phyloP scores from a whole-genome alignment of 805 yeast species.

The Blastobotrys attinorum region DNA sequence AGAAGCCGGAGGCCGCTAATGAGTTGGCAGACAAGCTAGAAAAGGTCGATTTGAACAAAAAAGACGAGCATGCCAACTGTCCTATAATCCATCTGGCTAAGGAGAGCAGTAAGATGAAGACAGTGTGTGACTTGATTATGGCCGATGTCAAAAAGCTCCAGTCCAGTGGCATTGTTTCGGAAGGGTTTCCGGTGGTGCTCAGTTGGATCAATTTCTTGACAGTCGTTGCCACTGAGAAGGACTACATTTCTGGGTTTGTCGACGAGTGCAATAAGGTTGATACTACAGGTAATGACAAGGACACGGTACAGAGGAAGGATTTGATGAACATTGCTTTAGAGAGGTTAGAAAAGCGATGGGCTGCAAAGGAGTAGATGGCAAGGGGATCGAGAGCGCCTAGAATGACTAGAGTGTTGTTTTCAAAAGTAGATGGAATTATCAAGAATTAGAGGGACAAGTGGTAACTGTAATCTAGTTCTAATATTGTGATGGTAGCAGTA shows the following conservation, averaged over 20 bases:
- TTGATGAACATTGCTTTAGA: neutral
- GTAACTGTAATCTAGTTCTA: too few species aligned
- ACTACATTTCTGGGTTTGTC: slow-evolving; percentile 27
- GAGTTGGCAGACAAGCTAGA: neutral
- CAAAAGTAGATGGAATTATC: too few species aligned
- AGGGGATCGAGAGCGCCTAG: too few species aligned
- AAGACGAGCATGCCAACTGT: neutral
- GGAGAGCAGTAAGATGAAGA: neutral
- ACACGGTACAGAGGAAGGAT: neutral
- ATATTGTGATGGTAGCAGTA: too few species aligned
- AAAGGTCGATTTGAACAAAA: neutral
- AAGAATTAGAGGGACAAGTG: too few species aligned
- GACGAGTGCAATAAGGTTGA: neutral
- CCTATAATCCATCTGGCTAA: neutral
- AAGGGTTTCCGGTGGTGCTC: slow-evolving; percentile 36
- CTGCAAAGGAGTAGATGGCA: neutral
- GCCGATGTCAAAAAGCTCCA: neutral
- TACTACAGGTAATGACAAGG: neutral
- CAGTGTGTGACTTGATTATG: neutral
- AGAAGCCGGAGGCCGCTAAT: too few species aligned
- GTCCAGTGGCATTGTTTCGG: slow-evolving; percentile 3
- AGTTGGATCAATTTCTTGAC: slow-evolving; percentile 50
- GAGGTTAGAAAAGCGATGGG: neutral
- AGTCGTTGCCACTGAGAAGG: slow-evolving; percentile 30
- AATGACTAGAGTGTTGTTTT: too few species aligned